phyloP scores from a whole-genome alignment of 495 filamentous ascomycete species.

The Aspergillus carlsbadensis region DNA sequence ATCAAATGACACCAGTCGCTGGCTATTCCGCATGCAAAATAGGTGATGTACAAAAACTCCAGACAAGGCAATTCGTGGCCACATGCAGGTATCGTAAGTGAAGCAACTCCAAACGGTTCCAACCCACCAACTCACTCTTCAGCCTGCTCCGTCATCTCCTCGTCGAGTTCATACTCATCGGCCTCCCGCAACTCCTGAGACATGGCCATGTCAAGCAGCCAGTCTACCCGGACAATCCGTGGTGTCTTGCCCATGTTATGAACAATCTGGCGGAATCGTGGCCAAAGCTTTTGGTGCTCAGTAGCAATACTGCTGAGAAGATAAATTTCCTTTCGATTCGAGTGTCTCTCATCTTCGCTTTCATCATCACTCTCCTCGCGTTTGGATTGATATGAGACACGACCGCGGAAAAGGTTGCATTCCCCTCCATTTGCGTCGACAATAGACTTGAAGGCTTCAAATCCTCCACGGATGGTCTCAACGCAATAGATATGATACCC shows the following conservation, averaged over 20 bases:
- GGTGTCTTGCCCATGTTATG: constrained; percentile 66
- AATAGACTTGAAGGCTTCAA: constrained; percentile 79
- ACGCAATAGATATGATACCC: constrained; percentile 80
- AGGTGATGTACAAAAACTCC: constrained; percentile 17
- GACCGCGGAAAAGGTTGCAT: constrained; percentile 74
- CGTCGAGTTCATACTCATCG: constrained; percentile 56
- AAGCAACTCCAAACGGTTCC: neutral
- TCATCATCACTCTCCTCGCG: constrained; percentile 49
- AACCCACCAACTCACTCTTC: constrained; percentile 23
- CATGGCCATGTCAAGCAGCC: constrained; percentile 88
- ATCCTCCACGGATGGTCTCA: constrained; percentile 70
- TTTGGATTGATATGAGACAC: constrained; percentile 54
- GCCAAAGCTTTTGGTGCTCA: constrained; percentile 75
- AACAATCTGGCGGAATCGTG: constrained; percentile 75
- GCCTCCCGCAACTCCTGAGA: constrained; percentile 69
- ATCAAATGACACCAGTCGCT: constrained; percentile 1
- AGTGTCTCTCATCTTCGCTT: constrained; percentile 53
- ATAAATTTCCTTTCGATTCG: constrained; percentile 69
- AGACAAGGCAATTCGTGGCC: neutral
- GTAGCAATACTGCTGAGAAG: constrained; percentile 64
- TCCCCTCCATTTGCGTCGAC: constrained; percentile 84
- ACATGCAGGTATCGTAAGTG: constrained; percentile 5
- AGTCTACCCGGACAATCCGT: constrained; percentile 77
- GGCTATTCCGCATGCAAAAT: constrained; percentile 10
- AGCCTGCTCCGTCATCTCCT: constrained; percentile 29